Percentiles rank a stretch among this genome's conserved stretches.
Conservation (phyloP, 306 rosid species). For the Elaeagnus macrophylla region DNA sequence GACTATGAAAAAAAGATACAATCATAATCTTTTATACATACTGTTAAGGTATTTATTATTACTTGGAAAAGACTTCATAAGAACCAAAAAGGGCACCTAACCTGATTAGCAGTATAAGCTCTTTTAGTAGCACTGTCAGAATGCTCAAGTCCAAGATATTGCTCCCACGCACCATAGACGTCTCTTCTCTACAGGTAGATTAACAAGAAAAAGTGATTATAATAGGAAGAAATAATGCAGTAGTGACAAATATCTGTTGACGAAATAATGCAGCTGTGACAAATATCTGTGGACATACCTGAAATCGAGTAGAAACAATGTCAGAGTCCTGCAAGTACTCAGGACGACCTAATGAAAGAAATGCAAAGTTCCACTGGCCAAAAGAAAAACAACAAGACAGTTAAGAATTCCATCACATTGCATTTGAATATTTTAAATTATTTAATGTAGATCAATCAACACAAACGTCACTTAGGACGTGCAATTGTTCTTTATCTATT, state of each 20-base stretch:
- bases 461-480: no score
- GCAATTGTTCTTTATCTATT: no score
- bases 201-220: constrained; percentile 16
- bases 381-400: constrained; percentile 7
- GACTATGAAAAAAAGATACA: no score
- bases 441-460: no score
- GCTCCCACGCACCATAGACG: constrained; percentile 95
- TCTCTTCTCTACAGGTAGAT: constrained; percentile 60
- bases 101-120: constrained; percentile 74
- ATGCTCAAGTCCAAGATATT: constrained; percentile 90
- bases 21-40: neutral
- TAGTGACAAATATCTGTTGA: no score
- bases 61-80: no score
- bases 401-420: constrained; percentile 8
- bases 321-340: constrained; percentile 82
- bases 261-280: no score
- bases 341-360: constrained; percentile 84
- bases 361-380: constrained; percentile 87
- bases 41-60: no score
- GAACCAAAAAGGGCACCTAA: constrained; percentile 3
- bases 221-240: constrained; percentile 10
- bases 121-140: constrained; percentile 82
- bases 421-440: neutral
- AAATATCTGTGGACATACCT: no score
- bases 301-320: constrained; percentile 68